These are phyloP conservation scores for Lepidium africanum DNA, from an alignment of 345 rosid genomes.

Conservation along the genomic window DNA sequence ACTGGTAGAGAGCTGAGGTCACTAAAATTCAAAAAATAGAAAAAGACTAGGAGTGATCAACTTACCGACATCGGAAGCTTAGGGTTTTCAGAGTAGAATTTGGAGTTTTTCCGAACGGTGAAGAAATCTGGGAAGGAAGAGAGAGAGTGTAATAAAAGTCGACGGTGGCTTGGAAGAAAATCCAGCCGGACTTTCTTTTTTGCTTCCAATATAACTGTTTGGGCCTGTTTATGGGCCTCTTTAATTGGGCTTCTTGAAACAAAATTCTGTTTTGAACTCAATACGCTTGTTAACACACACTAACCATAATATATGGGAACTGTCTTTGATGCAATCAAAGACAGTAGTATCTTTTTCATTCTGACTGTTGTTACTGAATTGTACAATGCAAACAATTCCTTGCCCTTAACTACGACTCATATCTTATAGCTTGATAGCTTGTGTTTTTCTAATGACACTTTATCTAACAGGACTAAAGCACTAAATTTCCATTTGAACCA, in stretches of 20 bases:
- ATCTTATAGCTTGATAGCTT: too few species aligned
- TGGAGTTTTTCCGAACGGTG: conserved; percentile 13
- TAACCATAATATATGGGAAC: too few species aligned
- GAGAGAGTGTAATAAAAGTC: not conserved
- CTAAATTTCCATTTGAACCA: not conserved
- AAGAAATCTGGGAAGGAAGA: conserved; percentile 10
- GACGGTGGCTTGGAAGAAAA: conserved; percentile 39
- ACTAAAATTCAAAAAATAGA: not conserved
- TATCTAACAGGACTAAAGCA: not conserved
- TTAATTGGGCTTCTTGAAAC: not conserved
- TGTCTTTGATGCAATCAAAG: too few species aligned
- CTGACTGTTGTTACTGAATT: too few species aligned
- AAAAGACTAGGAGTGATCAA: not conserved
- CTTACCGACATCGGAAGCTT: conserved; percentile 49
- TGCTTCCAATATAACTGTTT: not conserved
- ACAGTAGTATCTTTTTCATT: too few species aligned
- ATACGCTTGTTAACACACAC: too few species aligned
- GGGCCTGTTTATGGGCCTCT: conserved; percentile 2
- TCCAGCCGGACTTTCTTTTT: conserved; percentile 22
- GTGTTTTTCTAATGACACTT: not conserved
- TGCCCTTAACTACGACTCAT: too few species aligned
- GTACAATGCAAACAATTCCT: too few species aligned
- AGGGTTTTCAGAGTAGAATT: conserved; percentile 1
- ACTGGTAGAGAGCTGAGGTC: not conserved
- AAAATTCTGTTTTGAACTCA: too few species aligned